Evolutionary conservation across 495 filamentous ascomycete genomes (phyloP), one percentile per base, ranked within the genome.

Genomic region (Penicillium soppii): DNA sequence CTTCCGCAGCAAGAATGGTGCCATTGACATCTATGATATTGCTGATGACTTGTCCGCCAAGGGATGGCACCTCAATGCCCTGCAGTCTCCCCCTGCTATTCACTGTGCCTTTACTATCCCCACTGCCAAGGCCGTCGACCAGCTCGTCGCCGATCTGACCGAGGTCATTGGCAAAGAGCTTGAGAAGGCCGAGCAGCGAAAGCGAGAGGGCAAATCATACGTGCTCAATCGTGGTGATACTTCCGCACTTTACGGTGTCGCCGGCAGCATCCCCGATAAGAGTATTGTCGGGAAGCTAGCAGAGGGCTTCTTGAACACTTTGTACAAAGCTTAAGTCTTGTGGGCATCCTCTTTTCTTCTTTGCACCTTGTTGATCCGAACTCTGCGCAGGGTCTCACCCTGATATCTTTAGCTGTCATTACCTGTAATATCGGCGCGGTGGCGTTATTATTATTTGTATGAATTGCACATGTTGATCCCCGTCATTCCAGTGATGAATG

Each of bases 41-140:
- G 90, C 90, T 20, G 90, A 95, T 73, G 86, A 78, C 48, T 86
- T 99, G 84, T 81, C 77, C 39, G 76, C 75, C 2, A 82, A 83
- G 57, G 94, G 94, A 19, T 99, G 94, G 94, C 94, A 97, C 69
- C 78, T 99, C 40, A 99, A 96, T 61, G 90, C 92, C 6, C 76
- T 97, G 44, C 94, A 99, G 64, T 83, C 82, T 43, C 94, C 94
- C 7, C 82, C 95, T 0, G 95, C 90, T n/a, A 89, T 99, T 17
- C 94, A 99, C 69, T 87, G 96, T 21, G 94, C 94, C n/a, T 89
- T 97, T 41, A 97, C 95, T 1, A 58, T 91, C 58, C 94, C 92
- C 10, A 87, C 95, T n/a, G 83, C 86, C 7, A 85, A 84, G 30
- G 91, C 87, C 55, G 72, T 80, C 12, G 90, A 97, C 52, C 78